Percentiles rank a stretch among this genome's conserved stretches.
These are phyloP conservation scores for Silene conica DNA, from an alignment of 148 eudicot species.

Conservation along the genomic window DNA sequence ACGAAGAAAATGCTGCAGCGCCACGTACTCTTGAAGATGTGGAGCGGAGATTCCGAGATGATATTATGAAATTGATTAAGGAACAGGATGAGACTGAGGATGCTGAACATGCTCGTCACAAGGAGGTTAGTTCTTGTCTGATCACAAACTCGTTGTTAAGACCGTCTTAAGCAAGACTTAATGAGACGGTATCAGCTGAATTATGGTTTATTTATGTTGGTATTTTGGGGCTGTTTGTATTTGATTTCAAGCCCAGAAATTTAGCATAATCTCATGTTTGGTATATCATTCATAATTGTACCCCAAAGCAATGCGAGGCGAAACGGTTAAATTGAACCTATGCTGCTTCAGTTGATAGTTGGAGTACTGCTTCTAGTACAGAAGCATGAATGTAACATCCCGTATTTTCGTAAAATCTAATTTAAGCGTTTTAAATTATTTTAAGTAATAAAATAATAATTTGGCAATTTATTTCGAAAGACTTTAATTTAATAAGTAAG, in stretches of 20 bases:
- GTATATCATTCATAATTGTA: no score
- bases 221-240: neutral
- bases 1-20: conserved; percentile 42
- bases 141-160: no score
- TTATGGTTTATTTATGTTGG: no score
- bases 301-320: no score
- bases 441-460: no score
- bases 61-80: conserved; percentile 40
- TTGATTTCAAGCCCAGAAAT: neutral
- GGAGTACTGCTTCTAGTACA: neutral
- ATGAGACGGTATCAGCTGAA: neutral
- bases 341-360: neutral
- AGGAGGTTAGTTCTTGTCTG: conserved; percentile 68
- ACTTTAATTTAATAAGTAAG: no score
- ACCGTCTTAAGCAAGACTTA: no score
- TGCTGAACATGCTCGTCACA: conserved; percentile 56
- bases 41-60: conserved; percentile 46
- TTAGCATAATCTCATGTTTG: neutral
- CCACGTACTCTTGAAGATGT: conserved; percentile 38
- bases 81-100: conserved; percentile 55
- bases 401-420: no score
- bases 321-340: neutral
- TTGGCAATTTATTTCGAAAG: no score
- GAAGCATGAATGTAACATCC: no score
- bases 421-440: no score